Evolutionary conservation across 352 stramenopile genomes (phyloP).

Genomic region (Hyaloperonospora arabidopsidis): DNA sequence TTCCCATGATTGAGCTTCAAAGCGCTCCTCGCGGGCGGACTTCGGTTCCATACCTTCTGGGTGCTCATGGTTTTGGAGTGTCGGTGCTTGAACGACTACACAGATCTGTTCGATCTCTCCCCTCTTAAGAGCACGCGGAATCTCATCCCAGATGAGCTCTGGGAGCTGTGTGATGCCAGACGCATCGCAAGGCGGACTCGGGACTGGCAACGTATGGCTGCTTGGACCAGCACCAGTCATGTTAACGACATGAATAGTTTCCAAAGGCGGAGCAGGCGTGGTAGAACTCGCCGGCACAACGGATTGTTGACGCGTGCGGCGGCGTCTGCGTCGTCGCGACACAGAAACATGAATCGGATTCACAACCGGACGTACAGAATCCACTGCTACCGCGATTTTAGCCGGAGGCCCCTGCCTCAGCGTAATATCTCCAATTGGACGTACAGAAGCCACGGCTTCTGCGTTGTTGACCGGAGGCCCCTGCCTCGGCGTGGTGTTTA

Average conservation of each 20-base stretch:
- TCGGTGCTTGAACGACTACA: background rate
- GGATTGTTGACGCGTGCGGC: background rate
- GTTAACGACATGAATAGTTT: background rate
- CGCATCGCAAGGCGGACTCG: background rate
- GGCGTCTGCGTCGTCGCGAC: background rate
- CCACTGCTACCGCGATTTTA: background rate
- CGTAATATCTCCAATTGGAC: background rate
- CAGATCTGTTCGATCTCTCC: background rate
- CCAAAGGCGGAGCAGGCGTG: background rate
- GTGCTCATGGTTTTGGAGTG: background rate
- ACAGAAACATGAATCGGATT: background rate
- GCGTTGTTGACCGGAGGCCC: too few relatives aligned
- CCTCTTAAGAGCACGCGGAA: background rate
- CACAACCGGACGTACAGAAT: background rate
- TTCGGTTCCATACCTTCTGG: background rate
- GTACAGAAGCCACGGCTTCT: background rate
- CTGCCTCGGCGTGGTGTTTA: too few relatives aligned
- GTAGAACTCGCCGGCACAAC: background rate
- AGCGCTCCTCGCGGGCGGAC: slow-evolving; percentile 3
- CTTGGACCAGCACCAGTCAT: background rate
- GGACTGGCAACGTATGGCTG: background rate
- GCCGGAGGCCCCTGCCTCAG: background rate
- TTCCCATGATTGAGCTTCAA: slow-evolving; percentile 9
- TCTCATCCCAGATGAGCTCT: background rate
- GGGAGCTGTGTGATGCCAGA: background rate